These are phyloP conservation scores for Umbilicus rupestris DNA, from an alignment of 164 flowering plant genomes.

Conservation along the genomic window DNA sequence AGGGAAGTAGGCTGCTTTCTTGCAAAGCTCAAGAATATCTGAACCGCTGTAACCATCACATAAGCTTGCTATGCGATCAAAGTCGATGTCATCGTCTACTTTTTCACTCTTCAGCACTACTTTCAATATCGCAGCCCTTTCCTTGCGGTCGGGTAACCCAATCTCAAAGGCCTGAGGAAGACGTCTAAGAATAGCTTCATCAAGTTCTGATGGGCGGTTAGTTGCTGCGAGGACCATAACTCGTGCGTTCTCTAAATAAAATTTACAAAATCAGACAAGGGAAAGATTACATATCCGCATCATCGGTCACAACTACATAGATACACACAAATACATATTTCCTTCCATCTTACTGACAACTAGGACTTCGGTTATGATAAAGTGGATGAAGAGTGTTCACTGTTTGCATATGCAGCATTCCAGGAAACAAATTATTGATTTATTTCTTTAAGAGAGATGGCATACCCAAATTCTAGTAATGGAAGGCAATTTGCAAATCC, in stretches of 20 bases:
- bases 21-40: slow-evolving; percentile 94
- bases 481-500: neutral
- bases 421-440: neutral
- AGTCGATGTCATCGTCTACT: slow-evolving; percentile 57
- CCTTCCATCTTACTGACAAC: neutral
- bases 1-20: slow-evolving; percentile 92
- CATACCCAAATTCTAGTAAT: neutral
- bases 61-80: slow-evolving; percentile 48
- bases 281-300: slow-evolving; percentile 6
- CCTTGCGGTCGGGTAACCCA: slow-evolving; percentile 65
- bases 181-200: slow-evolving; percentile 95
- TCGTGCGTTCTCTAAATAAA: slow-evolving; percentile 60
- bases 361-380: neutral
- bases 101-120: slow-evolving; percentile 79
- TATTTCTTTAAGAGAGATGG: neutral
- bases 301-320: neutral
- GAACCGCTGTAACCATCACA: slow-evolving; percentile 94
- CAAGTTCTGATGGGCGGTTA: slow-evolving; percentile 95
- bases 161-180: slow-evolving; percentile 95
- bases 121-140: slow-evolving; percentile 72
- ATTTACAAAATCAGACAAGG: neutral
- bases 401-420: neutral
- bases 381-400: neutral
- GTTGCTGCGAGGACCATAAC: slow-evolving; percentile 99
- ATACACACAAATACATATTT: neutral